Evolutionary conservation across 23 red algal genomes (phyloP), one percentile per base, ranked within the genome.

Genomic region (Agarophyton chilense): DNA sequence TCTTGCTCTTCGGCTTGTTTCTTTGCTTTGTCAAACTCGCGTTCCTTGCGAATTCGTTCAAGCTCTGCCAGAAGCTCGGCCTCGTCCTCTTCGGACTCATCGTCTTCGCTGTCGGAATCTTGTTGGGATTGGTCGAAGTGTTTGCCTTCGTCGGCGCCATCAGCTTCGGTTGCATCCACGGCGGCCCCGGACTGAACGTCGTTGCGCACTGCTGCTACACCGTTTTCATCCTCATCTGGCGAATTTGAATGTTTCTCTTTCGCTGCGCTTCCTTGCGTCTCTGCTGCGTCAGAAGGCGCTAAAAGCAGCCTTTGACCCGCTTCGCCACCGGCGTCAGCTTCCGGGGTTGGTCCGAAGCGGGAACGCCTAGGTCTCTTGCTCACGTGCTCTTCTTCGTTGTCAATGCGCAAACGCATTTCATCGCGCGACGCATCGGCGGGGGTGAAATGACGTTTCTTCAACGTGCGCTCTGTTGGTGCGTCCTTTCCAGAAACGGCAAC

Each of bases 1-100:
- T 80, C 89, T 60, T 90, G 79, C 24, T 84, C 95, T 66, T 92
- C 90, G 50, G 82, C 55, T 78, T 92, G 79, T 31, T 73, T 72
- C 45, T 82, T 81, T 51, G 84, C 77, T 29, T 52, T 38, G 29
- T 92, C 94, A 58, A 77, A 84, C 46, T 81, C 94, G n/a, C 89
- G 75, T 67, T 97, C 95, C 33, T 52, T 72, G 28, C 90, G 90
- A 52, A 97, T 97, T 56, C 86, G 83, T 56, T 93, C 88, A 10
- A 97, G 61, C 49, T 97, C 95, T 31, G 81, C 83, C 16, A 87
- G 49, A 1, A 97, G 58, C 52, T 97, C 95, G 17, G 86, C 88
- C 34, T 97, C 90, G 60, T 95, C 92, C 5, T 95, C 92, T 28
- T 89, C 92, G 38, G 63, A 62, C 17, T 93, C 82, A 22, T 92